phyloP scores from a whole-genome alignment of 352 stramenopile species.

The Globisporangium okanoganense region DNA sequence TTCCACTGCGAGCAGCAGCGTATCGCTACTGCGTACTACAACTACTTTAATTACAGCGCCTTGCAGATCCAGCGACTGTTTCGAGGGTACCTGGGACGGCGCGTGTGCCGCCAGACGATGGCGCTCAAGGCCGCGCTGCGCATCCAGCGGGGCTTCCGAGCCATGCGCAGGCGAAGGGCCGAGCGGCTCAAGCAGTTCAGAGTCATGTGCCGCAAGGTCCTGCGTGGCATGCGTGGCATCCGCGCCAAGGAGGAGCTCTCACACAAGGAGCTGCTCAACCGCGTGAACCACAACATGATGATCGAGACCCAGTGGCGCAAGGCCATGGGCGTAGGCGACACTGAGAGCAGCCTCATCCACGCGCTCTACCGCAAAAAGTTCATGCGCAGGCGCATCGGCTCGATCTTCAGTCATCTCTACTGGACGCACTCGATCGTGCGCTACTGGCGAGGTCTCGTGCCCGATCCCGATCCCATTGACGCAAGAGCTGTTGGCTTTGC shows the following conservation, averaged over 20 bases:
- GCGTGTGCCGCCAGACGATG: slow-evolving; percentile 30
- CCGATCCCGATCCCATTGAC: slow-evolving; percentile 1
- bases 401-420: slow-evolving; percentile 27
- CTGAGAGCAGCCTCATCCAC: slow-evolving; percentile 43
- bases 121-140: slow-evolving; percentile 34
- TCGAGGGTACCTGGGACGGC: slow-evolving; percentile 73
- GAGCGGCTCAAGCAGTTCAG: slow-evolving; percentile 33
- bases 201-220: slow-evolving; percentile 39
- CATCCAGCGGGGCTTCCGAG: slow-evolving; percentile 47
- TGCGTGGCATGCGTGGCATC: slow-evolving; percentile 48
- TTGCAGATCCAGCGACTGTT: slow-evolving; percentile 85
- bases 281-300: slow-evolving; percentile 57
- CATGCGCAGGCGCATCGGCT: slow-evolving; percentile 33
- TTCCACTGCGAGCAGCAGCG: slow-evolving; percentile 27
- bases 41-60: slow-evolving; percentile 32
- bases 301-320: slow-evolving; percentile 64
- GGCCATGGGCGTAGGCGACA: slow-evolving; percentile 57
- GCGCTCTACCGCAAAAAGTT: slow-evolving; percentile 68
- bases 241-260: slow-evolving; percentile 32
- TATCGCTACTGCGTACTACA: slow-evolving; percentile 17
- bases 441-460: slow-evolving; percentile 37
- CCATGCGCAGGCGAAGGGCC: slow-evolving; percentile 24
- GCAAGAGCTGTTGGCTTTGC: neutral
- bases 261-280: slow-evolving; percentile 47
- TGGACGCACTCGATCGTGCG: slow-evolving; percentile 23